Conservation (phyloP, 768 basidiomycete genomes). For the Agrocybe chaxingu region DNA sequence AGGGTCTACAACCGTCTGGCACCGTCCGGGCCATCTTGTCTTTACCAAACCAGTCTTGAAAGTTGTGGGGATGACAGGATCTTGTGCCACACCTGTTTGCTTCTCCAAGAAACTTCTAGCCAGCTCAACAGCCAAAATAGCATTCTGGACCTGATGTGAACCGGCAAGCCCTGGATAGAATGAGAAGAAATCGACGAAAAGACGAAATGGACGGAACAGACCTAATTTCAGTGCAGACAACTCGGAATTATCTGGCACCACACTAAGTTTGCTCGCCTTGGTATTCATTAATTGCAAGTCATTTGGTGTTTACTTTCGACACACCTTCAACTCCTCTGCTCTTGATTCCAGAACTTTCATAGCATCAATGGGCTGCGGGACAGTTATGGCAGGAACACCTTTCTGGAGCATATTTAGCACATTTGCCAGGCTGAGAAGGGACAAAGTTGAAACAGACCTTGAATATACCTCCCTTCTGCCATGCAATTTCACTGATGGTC, state of each 20-base stretch:
- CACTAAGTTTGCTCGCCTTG: slow-evolving; percentile 58
- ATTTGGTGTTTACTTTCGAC: neutral
- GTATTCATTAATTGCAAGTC: neutral
- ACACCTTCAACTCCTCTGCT: slow-evolving; percentile 66
- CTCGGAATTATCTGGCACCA: slow-evolving; percentile 51
- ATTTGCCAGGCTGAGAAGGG: neutral
- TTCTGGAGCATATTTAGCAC: slow-evolving; percentile 35
- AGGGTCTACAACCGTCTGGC: slow-evolving; percentile 78
- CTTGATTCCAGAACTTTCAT: slow-evolving; percentile 63
- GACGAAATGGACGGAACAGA: slow-evolving; percentile 18
- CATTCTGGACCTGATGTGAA: slow-evolving; percentile 83
- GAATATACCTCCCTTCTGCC: slow-evolving; percentile 96
- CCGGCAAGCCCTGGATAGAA: slow-evolving; percentile 71
- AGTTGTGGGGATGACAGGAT: slow-evolving; percentile 39
- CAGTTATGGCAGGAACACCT: slow-evolving; percentile 82
- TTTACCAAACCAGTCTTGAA: slow-evolving; percentile 63
- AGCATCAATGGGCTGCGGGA: slow-evolving; percentile 70
- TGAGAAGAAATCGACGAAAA: slow-evolving; percentile 6
- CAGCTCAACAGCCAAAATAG: slow-evolving; percentile 77
- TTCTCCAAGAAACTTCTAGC: slow-evolving; percentile 58
- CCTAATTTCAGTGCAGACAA: slow-evolving; percentile 63
- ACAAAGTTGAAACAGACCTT: slow-evolving; percentile 49
- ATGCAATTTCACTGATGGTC: slow-evolving; percentile 85
- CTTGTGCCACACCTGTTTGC: slow-evolving; percentile 20
- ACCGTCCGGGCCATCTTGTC: slow-evolving; percentile 92